Evolutionary conservation across 768 basidiomycete species (phyloP).

Genomic region (Cystobasidiopsis lactophilus): DNA sequence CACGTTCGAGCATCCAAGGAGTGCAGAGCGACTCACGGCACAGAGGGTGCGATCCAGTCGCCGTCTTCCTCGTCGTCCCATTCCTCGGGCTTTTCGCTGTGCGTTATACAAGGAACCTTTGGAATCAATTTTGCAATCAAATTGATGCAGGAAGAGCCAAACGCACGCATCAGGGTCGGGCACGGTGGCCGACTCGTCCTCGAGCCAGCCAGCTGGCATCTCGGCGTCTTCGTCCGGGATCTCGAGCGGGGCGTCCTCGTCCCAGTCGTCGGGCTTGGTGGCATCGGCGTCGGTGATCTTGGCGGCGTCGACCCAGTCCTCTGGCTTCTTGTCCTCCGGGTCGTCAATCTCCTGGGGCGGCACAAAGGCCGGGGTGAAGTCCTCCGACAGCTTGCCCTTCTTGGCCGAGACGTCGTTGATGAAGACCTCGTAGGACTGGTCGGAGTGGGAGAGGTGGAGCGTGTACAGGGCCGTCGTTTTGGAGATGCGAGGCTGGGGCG

Average conservation of each 20-base stretch:
- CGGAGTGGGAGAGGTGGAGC: conserved; percentile 56
- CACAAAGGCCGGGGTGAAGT: conserved; percentile 84
- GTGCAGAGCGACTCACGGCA: conserved; percentile 25
- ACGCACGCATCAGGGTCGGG: conserved; percentile 59
- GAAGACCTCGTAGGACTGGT: conserved; percentile 79
- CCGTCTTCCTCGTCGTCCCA: conserved; percentile 99
- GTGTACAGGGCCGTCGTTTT: conserved; percentile 89
- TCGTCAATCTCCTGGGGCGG: conserved; percentile 84
- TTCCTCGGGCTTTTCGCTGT: conserved; percentile 68
- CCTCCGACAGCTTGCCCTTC: conserved; percentile 54
- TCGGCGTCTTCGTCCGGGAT: conserved; percentile 64
- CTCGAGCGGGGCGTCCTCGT: conserved; percentile 85
- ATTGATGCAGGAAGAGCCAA: background rate
- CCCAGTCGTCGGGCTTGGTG: conserved; percentile 71
- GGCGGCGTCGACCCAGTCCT: conserved; percentile 74
- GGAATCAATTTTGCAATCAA: conserved; percentile 1
- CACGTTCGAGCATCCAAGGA: no score
- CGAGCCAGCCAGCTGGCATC: conserved; percentile 92
- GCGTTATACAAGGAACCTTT: no score
- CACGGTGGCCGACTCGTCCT: conserved; percentile 53
- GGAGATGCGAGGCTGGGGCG: conserved; percentile 66
- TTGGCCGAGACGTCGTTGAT: conserved; percentile 69
- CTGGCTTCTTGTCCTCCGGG: conserved; percentile 70
- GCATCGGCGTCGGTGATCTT: conserved; percentile 68
- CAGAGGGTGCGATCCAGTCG: conserved; percentile 81